Evolutionary conservation across 164 flowering plant species (phyloP).

Genomic region (Chimonanthus praecox): DNA sequence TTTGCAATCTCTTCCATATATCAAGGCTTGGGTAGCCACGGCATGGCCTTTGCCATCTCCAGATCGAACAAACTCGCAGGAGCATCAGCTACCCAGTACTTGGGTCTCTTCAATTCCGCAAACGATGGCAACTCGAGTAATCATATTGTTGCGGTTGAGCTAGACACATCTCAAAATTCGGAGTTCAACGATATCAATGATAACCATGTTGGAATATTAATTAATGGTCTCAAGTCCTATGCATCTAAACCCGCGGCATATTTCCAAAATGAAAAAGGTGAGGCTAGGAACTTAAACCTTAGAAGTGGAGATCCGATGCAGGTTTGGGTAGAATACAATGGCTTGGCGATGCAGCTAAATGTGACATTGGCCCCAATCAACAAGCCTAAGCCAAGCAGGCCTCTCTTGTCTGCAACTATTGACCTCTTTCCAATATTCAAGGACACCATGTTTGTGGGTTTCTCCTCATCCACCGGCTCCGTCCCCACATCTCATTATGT

Average conservation of each 20-base stretch:
- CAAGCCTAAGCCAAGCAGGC: not conserved
- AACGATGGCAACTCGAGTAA: slow-evolving; percentile 9
- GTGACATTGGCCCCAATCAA: not conserved
- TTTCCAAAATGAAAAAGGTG: slow-evolving; percentile 3
- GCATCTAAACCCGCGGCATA: slow-evolving; percentile 22
- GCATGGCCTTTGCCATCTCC: slow-evolving; percentile 15
- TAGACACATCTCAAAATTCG: slow-evolving; percentile 13
- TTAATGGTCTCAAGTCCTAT: slow-evolving; percentile 23
- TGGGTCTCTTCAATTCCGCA: slow-evolving; percentile 15
- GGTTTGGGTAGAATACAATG: no score
- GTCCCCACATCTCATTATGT: slow-evolving; percentile 21
- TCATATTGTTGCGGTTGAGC: slow-evolving; percentile 15
- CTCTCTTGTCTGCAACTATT: slow-evolving; percentile 28
- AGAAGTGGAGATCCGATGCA: not conserved
- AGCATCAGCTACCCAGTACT: not conserved
- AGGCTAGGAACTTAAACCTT: not conserved
- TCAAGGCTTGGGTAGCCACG: slow-evolving; percentile 13
- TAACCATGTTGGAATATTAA: slow-evolving; percentile 46
- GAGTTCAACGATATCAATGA: slow-evolving; percentile 22
- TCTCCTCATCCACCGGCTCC: slow-evolving; percentile 32
- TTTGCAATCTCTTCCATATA: slow-evolving; percentile 13
- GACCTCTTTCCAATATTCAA: not conserved
- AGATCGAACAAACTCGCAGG: slow-evolving; percentile 6
- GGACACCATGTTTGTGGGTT: slow-evolving; percentile 16
- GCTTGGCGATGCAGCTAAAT: no score